A percentile compares a stretch with the other conserved stretches of the same genome.
Conservation (phyloP, 257 asterid species). For the Avicennia marina region DNA sequence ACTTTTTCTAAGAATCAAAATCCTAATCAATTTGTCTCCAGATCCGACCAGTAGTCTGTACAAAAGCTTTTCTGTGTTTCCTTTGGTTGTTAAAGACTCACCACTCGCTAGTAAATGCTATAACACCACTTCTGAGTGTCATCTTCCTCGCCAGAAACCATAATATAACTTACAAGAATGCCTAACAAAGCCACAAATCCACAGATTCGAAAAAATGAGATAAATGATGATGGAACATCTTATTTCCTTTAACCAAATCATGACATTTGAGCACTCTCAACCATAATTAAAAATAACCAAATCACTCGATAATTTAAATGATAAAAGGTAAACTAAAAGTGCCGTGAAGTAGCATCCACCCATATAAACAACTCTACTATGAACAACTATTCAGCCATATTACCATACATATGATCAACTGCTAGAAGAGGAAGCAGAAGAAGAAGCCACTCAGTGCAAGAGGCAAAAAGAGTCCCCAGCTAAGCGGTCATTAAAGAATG, state of each 20-base stretch:
- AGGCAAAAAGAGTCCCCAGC: not conserved
- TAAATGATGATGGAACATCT: no score
- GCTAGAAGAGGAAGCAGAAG: not conserved
- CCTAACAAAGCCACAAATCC: not conserved
- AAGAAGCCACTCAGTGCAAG: not conserved
- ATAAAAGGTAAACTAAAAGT: not conserved
- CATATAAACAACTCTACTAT: no score
- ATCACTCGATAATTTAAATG: not conserved
- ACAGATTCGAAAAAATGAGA: not conserved
- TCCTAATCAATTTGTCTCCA: not conserved
- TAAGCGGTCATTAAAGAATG: no score
- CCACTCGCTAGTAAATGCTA: not conserved
- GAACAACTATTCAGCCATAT: slow-evolving; percentile 2
- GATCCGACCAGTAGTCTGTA: not conserved
- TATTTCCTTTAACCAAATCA: no score
- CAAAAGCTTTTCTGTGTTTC: not conserved
- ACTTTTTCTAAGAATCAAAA: not conserved
- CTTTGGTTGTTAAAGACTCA: not conserved
- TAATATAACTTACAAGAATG: not conserved
- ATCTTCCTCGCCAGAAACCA: slow-evolving; percentile 8
- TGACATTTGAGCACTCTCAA: not conserved
- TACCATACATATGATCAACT: not conserved
- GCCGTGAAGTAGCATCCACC: no score
- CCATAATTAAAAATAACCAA: not conserved
- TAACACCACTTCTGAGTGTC: slow-evolving; percentile 8